Evolutionary conservation across 2,329 filamentous ascomycete genomes (phyloP).

Genomic region (Fusarium sp.): DNA sequence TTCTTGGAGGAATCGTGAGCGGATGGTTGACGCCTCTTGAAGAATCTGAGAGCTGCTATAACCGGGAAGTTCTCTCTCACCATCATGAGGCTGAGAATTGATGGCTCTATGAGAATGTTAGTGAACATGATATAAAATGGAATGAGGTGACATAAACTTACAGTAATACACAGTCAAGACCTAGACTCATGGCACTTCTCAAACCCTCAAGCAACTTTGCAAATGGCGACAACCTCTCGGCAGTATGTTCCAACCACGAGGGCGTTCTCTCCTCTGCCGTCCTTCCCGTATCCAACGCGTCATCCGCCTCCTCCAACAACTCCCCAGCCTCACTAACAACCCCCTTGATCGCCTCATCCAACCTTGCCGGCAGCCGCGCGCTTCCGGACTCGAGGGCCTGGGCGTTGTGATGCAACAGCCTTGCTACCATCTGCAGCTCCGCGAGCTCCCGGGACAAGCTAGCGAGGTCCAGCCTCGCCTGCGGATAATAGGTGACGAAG

Average conservation of each 20-base stretch:
- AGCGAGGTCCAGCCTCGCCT: slow-evolving; percentile 37
- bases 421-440: slow-evolving; percentile 40
- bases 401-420: slow-evolving; percentile 39
- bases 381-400: slow-evolving; percentile 22
- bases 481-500: slow-evolving; percentile 39
- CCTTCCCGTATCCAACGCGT: slow-evolving; percentile 29
- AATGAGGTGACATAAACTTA: background rate
- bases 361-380: slow-evolving; percentile 12
- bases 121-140: background rate
- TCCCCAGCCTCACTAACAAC: slow-evolving; percentile 31
- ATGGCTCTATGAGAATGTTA: slow-evolving; percentile 29
- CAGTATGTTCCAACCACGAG: slow-evolving; percentile 38
- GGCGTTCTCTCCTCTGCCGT: slow-evolving; percentile 17
- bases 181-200: slow-evolving; percentile 39
- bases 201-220: slow-evolving; percentile 29
- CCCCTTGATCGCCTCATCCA: slow-evolving; percentile 23
- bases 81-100: slow-evolving; percentile 34
- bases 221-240: slow-evolving; percentile 35
- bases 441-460: slow-evolving; percentile 42
- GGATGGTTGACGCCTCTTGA: slow-evolving; percentile 34
- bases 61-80: slow-evolving; percentile 35
- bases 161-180: slow-evolving; percentile 36
- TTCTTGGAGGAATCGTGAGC: slow-evolving; percentile 25
- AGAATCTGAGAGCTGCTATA: slow-evolving; percentile 44
- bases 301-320: slow-evolving; percentile 36